Conservation (phyloP, 768 basidiomycete species). For the Russula griseocarnosa region DNA sequence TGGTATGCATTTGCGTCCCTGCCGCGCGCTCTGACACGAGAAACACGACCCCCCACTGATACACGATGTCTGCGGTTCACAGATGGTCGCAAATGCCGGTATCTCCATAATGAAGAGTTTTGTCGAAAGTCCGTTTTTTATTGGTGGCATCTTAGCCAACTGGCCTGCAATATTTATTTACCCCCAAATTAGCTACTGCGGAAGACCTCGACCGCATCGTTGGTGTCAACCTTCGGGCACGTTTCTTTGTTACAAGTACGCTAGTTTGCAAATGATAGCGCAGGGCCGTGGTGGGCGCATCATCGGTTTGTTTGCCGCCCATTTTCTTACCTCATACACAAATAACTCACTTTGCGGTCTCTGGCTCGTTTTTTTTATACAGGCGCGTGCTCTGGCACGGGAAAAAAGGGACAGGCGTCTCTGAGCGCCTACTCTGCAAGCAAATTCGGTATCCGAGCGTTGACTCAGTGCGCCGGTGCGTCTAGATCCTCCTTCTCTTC, state of each 20-base stretch:
- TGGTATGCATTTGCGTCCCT: slow-evolving; percentile 29
- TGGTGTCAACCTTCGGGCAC: slow-evolving; percentile 28
- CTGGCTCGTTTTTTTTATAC: neutral
- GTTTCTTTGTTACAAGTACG: slow-evolving; percentile 31
- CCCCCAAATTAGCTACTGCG: slow-evolving; percentile 19
- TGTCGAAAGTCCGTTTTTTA: slow-evolving; percentile 28
- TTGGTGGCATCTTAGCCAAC: neutral
- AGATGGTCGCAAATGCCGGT: slow-evolving; percentile 34
- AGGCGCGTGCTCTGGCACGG: slow-evolving; percentile 22
- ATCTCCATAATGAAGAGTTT: slow-evolving; percentile 22
- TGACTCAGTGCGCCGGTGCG: slow-evolving; percentile 32
- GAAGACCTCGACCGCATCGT: slow-evolving; percentile 29
- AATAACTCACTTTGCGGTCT: neutral
- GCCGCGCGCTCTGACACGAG: neutral
- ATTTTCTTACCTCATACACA: neutral
- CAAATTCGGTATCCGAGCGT: slow-evolving; percentile 35
- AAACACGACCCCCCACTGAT: neutral
- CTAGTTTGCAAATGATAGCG: slow-evolving; percentile 30
- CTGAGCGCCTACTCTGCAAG: slow-evolving; percentile 32
- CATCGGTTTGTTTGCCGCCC: slow-evolving; percentile 26
- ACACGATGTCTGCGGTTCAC: neutral
- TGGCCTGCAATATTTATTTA: neutral
- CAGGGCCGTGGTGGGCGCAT: slow-evolving; percentile 31
- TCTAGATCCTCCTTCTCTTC: neutral
- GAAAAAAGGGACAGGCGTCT: slow-evolving; percentile 18